Evolutionary conservation across 768 basidiomycete species (phyloP).

Genomic region (Sutorius australiensis): DNA sequence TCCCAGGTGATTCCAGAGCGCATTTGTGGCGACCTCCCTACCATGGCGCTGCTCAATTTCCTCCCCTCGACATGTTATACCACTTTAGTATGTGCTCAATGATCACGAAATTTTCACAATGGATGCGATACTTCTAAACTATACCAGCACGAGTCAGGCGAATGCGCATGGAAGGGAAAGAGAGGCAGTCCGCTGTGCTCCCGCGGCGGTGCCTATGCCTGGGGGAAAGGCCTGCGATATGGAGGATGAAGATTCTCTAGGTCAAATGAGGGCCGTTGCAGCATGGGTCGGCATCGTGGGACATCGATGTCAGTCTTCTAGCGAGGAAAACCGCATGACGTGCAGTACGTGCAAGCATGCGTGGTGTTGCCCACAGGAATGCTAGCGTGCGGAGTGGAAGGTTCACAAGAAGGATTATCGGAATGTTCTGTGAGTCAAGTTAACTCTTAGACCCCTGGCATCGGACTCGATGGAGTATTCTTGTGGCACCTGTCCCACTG

Average conservation of each 20-base stretch:
- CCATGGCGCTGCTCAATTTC: slow-evolving; percentile 24
- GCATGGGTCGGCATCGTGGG: too few species aligned
- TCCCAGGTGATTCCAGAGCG: slow-evolving; percentile 16
- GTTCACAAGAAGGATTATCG: slow-evolving; percentile 6
- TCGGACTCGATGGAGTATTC: too few species aligned
- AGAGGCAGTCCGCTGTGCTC: slow-evolving; percentile 8
- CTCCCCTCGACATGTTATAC: slow-evolving; percentile 18
- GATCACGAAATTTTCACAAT: slow-evolving; percentile 12
- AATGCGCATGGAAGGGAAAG: slow-evolving; percentile 1
- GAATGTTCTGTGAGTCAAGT: neutral
- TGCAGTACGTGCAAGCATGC: too few species aligned
- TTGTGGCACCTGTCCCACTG: neutral
- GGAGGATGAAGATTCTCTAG: too few species aligned
- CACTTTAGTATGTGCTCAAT: slow-evolving; percentile 27
- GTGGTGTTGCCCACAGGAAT: too few species aligned
- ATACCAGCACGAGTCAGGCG: slow-evolving; percentile 7
- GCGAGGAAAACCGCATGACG: too few species aligned
- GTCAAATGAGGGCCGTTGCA: too few species aligned
- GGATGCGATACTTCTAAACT: slow-evolving; percentile 18
- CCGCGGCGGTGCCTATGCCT: too few species aligned
- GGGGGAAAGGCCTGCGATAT: too few species aligned
- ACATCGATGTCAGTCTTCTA: too few species aligned
- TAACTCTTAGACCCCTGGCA: too few species aligned
- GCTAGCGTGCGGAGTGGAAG: slow-evolving; percentile 13
- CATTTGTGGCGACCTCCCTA: slow-evolving; percentile 23